A percentile compares a stretch with the other conserved stretches of the same genome.
Conservation (phyloP, 2,329 filamentous ascomycete genomes). For the Microdochium bolleyi region DNA sequence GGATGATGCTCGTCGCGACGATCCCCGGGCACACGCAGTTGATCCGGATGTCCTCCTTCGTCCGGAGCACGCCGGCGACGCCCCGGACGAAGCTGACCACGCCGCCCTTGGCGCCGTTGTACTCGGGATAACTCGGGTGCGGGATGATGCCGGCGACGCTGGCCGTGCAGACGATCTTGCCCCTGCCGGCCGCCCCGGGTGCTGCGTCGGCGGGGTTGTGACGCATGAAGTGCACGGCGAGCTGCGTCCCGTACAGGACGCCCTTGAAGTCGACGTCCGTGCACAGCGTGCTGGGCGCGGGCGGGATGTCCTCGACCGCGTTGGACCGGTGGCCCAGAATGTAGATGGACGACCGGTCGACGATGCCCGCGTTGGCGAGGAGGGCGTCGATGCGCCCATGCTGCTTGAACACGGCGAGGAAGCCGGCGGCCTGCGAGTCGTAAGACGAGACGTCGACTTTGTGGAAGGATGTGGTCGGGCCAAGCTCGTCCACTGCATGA, state of each 20-base stretch:
- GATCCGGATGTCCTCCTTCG: conserved; percentile 39
- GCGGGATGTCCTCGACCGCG: conserved; percentile 21
- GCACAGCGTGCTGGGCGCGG: conserved; percentile 32
- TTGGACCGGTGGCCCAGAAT: conserved; percentile 17
- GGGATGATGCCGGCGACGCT: conserved; percentile 34
- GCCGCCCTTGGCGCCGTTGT: conserved; percentile 42
- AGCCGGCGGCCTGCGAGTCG: conserved; percentile 30
- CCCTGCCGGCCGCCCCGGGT: conserved; percentile 33
- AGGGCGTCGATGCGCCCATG: conserved; percentile 39
- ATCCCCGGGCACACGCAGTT: conserved; percentile 39
- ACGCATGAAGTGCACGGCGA: conserved; percentile 46
- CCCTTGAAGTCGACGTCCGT: conserved; percentile 44
- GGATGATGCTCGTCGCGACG: conserved; percentile 35
- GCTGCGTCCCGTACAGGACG: conserved; percentile 37
- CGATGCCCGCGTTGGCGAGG: conserved; percentile 41
- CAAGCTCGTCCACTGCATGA: not conserved
- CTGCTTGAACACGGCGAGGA: conserved; percentile 29
- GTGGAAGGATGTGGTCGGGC: conserved; percentile 29
- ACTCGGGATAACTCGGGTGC: conserved; percentile 35
- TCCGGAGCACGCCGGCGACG: conserved; percentile 26
- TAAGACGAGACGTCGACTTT: conserved; percentile 37
- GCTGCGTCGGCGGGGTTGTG: conserved; percentile 34
- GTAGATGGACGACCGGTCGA: conserved; percentile 36
- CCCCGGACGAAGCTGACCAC: conserved; percentile 31
- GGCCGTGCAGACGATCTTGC: conserved; percentile 19